Evolutionary conservation across 2,329 filamentous ascomycete genomes (phyloP).

Genomic region (Penicillium sp.): DNA sequence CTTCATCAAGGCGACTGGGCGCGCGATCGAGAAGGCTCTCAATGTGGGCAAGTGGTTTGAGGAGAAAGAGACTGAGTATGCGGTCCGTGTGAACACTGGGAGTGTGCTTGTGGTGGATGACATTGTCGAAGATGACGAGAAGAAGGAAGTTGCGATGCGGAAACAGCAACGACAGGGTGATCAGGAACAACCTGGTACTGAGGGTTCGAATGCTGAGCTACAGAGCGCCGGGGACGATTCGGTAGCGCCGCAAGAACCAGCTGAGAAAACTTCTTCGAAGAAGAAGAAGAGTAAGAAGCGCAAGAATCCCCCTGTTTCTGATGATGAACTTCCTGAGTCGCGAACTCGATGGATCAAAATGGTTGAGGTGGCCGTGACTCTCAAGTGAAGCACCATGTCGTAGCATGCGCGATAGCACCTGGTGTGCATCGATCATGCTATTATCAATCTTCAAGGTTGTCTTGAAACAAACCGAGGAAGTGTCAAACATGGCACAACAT

Average conservation of each 20-base stretch:
- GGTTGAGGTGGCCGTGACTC: slow-evolving; percentile 42
- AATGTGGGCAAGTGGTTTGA: slow-evolving; percentile 53
- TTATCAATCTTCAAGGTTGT: too few relatives aligned
- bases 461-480: too few relatives aligned
- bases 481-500: too few relatives aligned
- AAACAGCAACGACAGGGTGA: slow-evolving; percentile 17
- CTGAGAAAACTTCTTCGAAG: slow-evolving; percentile 22
- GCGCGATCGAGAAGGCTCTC: slow-evolving; percentile 54
- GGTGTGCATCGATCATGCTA: too few relatives aligned
- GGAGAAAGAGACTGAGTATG: slow-evolving; percentile 46
- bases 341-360: slow-evolving; percentile 45
- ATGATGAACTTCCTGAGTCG: slow-evolving; percentile 40
- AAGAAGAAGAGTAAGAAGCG: slow-evolving; percentile 33
- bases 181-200: slow-evolving; percentile 12
- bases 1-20: slow-evolving; percentile 54
- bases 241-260: slow-evolving; percentile 2
- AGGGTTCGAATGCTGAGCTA: slow-evolving; percentile 3
- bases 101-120: slow-evolving; percentile 57
- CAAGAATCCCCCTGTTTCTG: slow-evolving; percentile 17
- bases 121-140: slow-evolving; percentile 43
- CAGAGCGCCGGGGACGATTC: slow-evolving; percentile 12
- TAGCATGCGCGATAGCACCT: background rate
- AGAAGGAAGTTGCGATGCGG: slow-evolving; percentile 25
- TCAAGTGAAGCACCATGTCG: slow-evolving; percentile 31
- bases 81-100: slow-evolving; percentile 50